Evolutionary conservation across 2,329 filamentous ascomycete genomes (phyloP).

Genomic region (Paracoccidioides lutzii): DNA sequence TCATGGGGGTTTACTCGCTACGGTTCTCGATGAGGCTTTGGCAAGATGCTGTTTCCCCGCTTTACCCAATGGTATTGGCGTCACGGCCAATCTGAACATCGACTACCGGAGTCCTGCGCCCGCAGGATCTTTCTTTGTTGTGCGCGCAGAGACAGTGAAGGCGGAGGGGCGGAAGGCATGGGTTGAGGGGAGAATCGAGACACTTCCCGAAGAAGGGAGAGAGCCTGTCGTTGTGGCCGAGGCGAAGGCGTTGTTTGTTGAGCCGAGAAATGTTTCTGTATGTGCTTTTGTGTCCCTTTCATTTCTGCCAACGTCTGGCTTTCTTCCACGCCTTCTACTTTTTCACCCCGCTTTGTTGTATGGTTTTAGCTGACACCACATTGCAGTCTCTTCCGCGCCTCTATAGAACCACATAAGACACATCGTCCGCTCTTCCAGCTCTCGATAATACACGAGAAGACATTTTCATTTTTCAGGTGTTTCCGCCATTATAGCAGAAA

Average conservation of each 20-base stretch:
- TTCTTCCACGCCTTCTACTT: neutral
- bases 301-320: neutral
- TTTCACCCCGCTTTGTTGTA: neutral
- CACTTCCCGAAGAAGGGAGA: conserved; percentile 50
- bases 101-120: conserved; percentile 50
- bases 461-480: neutral
- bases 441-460: neutral
- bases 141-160: conserved; percentile 31
- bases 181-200: conserved; percentile 25
- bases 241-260: conserved; percentile 46
- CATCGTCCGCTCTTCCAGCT: neutral
- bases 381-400: conserved; percentile 12
- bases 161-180: conserved; percentile 30
- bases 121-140: conserved; percentile 48
- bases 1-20: conserved; percentile 60
- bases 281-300: conserved; percentile 22
- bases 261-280: conserved; percentile 56
- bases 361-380: neutral
- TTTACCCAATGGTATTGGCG: conserved; percentile 38
- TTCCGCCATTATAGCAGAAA: neutral
- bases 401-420: conserved; percentile 4
- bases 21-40: conserved; percentile 55
- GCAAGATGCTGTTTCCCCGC: conserved; percentile 45
- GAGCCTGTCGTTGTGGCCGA: conserved; percentile 57
- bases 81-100: conserved; percentile 47